These are phyloP conservation scores for Vitis hybrid DNA, from an alignment of 177 flowering plant species.

Conservation along the genomic window DNA sequence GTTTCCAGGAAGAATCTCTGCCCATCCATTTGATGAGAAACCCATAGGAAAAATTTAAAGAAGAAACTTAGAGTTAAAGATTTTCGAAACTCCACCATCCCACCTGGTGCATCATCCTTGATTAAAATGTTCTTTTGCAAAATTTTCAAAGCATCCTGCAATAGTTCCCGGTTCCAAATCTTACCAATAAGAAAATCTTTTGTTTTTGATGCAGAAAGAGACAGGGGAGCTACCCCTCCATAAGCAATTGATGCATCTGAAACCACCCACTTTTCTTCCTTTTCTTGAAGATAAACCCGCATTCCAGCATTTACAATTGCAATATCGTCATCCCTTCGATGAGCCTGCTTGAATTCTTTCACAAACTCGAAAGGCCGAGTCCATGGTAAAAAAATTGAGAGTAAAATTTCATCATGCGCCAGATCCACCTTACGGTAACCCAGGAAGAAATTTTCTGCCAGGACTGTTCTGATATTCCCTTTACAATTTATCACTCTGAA, in stretches of 20 bases:
- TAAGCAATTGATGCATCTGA: slow-evolving; percentile 83
- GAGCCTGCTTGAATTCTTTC: slow-evolving; percentile 98
- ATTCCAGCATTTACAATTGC: slow-evolving; percentile 98
- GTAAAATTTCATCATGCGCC: slow-evolving; percentile 64
- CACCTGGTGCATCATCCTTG: slow-evolving; percentile 93
- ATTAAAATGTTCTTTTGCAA: slow-evolving; percentile 63
- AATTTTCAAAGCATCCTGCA: slow-evolving; percentile 53
- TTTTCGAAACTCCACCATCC: slow-evolving; percentile 94
- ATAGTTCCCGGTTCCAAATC: slow-evolving; percentile 61
- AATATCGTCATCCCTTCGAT: slow-evolving; percentile 97
- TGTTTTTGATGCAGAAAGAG: slow-evolving; percentile 60
- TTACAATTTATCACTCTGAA: slow-evolving; percentile 60
- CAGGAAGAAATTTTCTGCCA: slow-evolving; percentile 79
- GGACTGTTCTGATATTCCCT: slow-evolving; percentile 52
- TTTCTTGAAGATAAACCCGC: slow-evolving; percentile 73
- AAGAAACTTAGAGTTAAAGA: slow-evolving; percentile 88
- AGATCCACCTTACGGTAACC: slow-evolving; percentile 92
- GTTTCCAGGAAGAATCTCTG: slow-evolving; percentile 27
- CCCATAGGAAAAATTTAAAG: slow-evolving; percentile 90
- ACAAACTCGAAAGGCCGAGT: slow-evolving; percentile 77
- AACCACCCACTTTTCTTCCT: slow-evolving; percentile 51
- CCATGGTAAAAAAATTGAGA: slow-evolving; percentile 89
- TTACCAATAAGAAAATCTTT: slow-evolving; percentile 65
- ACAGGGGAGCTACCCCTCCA: slow-evolving; percentile 94
- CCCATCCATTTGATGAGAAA: slow-evolving; percentile 63